Evolutionary conservation across 2,329 filamentous ascomycete genomes (phyloP).

Genomic region (Stagonosporopsis chrysanthemi): DNA sequence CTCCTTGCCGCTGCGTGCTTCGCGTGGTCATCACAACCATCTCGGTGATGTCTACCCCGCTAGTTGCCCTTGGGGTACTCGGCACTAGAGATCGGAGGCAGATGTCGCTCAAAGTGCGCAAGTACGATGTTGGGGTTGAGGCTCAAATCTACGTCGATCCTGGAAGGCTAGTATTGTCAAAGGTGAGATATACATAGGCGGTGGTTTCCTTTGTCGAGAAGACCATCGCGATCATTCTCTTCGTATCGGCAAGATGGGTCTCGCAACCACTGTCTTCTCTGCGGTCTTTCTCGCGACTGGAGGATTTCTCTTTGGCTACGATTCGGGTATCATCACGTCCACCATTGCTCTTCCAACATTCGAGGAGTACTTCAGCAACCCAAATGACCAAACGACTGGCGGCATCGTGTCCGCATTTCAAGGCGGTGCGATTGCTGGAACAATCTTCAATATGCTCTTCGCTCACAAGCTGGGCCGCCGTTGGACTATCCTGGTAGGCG

Average conservation of each 20-base stretch:
- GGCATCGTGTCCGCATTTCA: slow-evolving; percentile 51
- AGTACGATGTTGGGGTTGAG: slow-evolving; percentile 4
- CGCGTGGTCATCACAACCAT: neutral
- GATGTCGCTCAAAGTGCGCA: slow-evolving; percentile 6
- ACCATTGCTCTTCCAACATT: slow-evolving; percentile 41
- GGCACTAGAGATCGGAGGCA: slow-evolving; percentile 1
- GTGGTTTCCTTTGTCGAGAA: neutral
- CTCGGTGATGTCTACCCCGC: slow-evolving; percentile 10
- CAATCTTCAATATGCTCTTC: slow-evolving; percentile 26
- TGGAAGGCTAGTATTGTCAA: slow-evolving; percentile 1
- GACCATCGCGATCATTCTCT: slow-evolving; percentile 5
- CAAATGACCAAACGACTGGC: slow-evolving; percentile 33
- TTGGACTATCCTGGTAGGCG: slow-evolving; percentile 46
- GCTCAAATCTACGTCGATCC: neutral
- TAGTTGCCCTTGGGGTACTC: slow-evolving; percentile 1
- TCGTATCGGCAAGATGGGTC: slow-evolving; percentile 21
- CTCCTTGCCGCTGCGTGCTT: neutral
- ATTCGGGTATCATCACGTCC: slow-evolving; percentile 45
- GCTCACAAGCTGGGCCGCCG: slow-evolving; percentile 26
- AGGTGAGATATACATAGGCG: slow-evolving; percentile 8
- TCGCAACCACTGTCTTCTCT: slow-evolving; percentile 27
- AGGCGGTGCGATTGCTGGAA: slow-evolving; percentile 40
- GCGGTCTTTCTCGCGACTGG: slow-evolving; percentile 30
- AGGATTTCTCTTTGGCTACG: slow-evolving; percentile 43
- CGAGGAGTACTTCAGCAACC: slow-evolving; percentile 39